Percentiles rank a stretch among this genome's conserved stretches.
Conservation (phyloP, 2,329 filamentous ascomycete genomes). For the Colletotrichum eleusines region DNA sequence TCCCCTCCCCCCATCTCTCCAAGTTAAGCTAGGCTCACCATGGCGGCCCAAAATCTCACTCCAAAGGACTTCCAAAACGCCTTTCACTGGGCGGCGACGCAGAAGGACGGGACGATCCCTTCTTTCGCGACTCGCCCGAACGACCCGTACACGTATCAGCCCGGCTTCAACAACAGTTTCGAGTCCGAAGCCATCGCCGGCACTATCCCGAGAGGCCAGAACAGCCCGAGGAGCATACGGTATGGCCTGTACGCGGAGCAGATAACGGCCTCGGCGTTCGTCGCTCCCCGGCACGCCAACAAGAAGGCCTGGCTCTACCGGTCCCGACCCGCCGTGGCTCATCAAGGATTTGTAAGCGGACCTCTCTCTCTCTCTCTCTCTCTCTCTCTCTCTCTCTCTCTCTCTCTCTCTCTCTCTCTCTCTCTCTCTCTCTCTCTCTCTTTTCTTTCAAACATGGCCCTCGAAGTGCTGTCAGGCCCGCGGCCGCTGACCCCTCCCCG, state of each 20-base stretch:
- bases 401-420: too few relatives aligned
- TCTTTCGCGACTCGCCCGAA: slow-evolving; percentile 61
- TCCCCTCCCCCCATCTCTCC: neutral
- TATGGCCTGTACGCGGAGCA: slow-evolving; percentile 58
- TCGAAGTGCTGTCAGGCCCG: neutral
- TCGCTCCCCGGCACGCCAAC: slow-evolving; percentile 48
- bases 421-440: too few relatives aligned
- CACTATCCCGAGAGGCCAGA: slow-evolving; percentile 60
- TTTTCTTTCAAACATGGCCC: too few relatives aligned
- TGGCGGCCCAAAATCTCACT: slow-evolving; percentile 20
- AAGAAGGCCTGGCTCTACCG: slow-evolving; percentile 50
- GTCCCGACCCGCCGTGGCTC: slow-evolving; percentile 48
- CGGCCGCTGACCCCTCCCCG: neutral
- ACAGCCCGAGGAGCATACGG: slow-evolving; percentile 55
- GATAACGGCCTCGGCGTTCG: slow-evolving; percentile 54
- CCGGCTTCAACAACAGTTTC: slow-evolving; percentile 65
- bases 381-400: too few relatives aligned
- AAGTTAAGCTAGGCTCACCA: neutral
- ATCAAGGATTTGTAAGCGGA: slow-evolving; percentile 44
- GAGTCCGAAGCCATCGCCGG: slow-evolving; percentile 61
- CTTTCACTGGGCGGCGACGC: slow-evolving; percentile 71
- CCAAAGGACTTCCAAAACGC: slow-evolving; percentile 60
- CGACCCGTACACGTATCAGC: slow-evolving; percentile 65
- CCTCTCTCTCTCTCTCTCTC: neutral
- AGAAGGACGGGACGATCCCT: slow-evolving; percentile 66